These are phyloP conservation scores for Aspergillus heteromorphus DNA, from an alignment of 495 filamentous ascomycete species.

Conservation along the genomic window DNA sequence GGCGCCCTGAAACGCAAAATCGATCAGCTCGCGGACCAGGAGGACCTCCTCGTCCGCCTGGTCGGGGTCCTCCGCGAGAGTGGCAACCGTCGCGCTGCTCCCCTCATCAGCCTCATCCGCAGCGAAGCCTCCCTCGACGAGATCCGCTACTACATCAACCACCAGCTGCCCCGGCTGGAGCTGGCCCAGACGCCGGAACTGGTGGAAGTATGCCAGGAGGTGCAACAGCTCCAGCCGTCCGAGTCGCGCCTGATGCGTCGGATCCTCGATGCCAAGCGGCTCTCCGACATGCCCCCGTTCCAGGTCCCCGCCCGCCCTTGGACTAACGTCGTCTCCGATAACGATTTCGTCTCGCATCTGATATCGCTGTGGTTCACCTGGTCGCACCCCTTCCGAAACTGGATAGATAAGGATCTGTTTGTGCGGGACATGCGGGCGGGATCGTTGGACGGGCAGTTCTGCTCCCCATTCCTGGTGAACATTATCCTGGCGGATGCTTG, in stretches of 20 bases:
- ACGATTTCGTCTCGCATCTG: conserved; percentile 39
- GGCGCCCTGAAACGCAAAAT: conserved; percentile 32
- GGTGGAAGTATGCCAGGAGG: conserved; percentile 14
- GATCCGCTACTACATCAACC: conserved; percentile 26
- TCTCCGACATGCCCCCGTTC: conserved; percentile 20
- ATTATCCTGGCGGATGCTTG: conserved; percentile 32
- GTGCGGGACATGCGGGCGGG: conserved; percentile 32
- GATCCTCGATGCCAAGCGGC: conserved; percentile 19
- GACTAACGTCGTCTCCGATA: conserved; percentile 34
- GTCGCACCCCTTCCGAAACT: conserved; percentile 36
- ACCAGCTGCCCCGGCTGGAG: conserved; percentile 19
- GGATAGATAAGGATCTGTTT: conserved; percentile 36
- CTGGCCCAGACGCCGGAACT: conserved; percentile 23
- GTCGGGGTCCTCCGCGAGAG: conserved; percentile 24
- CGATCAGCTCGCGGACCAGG: conserved; percentile 27
- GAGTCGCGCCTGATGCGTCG: conserved; percentile 15
- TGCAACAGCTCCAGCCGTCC: conserved; percentile 11
- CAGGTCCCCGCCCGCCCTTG: conserved; percentile 33
- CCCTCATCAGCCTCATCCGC: conserved; percentile 31
- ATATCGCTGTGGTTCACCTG: conserved; percentile 41
- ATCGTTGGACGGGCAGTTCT: conserved; percentile 20
- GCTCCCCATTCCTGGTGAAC: conserved; percentile 43
- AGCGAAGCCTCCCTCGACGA: conserved; percentile 29
- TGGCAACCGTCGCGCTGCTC: conserved; percentile 13
- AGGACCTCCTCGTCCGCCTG: conserved; percentile 23